These are phyloP conservation scores for Cornus florida DNA, from an alignment of 148 eudicot species.

Conservation along the genomic window DNA sequence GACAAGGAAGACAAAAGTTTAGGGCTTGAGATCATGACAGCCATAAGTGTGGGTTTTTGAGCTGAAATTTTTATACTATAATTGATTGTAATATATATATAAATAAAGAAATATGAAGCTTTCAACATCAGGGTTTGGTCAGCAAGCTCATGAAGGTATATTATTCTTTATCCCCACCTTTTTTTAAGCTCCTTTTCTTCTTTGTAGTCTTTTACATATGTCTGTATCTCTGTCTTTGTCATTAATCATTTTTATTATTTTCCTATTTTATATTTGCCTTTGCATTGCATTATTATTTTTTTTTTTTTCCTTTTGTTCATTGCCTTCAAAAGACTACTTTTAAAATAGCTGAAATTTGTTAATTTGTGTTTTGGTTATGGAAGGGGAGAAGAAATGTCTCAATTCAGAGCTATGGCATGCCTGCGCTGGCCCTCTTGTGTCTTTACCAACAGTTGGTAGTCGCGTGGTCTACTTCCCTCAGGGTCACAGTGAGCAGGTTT, in stretches of 20 bases:
- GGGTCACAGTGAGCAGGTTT: constrained; percentile 98
- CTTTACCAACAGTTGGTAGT: constrained; percentile 77
- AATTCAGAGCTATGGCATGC: constrained; percentile 98
- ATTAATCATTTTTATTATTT: too few relatives aligned
- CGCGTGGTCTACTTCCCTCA: constrained; percentile 98
- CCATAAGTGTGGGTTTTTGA: constrained; percentile 4
- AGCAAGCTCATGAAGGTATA: constrained; percentile 62
- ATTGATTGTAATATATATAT: neutral
- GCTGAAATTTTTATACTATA: constrained; percentile 7
- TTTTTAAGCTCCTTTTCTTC: neutral
- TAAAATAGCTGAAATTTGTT: neutral
- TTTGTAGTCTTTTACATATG: neutral
- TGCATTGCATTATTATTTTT: neutral
- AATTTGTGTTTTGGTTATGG: constrained; percentile 21
- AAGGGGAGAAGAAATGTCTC: constrained; percentile 81
- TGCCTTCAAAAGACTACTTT: neutral
- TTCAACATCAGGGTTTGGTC: constrained; percentile 61
- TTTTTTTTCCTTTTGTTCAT: neutral
- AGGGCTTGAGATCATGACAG: constrained; percentile 23
- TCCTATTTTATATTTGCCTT: neutral
- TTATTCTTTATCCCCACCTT: neutral
- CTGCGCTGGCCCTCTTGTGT: constrained; percentile 96
- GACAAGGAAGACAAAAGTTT: constrained; percentile 5
- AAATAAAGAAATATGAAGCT: constrained; percentile 44
- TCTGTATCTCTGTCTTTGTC: neutral